Evolutionary conservation across 1,284 basidiomycete genomes (phyloP), one percentile per base, ranked within the genome.

Genomic region (Pascua sp.): DNA sequence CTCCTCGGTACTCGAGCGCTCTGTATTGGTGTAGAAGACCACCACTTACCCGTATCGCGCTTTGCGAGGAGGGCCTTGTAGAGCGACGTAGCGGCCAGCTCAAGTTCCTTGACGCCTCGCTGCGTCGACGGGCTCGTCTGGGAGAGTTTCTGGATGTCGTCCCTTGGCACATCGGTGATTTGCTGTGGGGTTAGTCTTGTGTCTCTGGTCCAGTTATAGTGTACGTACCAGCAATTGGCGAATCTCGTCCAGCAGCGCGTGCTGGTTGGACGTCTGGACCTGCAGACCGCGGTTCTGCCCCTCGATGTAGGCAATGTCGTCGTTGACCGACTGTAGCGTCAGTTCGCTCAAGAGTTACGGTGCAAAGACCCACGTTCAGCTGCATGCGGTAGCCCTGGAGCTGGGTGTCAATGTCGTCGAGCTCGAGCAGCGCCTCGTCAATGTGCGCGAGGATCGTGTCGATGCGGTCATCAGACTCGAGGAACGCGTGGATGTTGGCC

Each of bases 401-500:
- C 56, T 89, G 82, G 53, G 85, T 83, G 62, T 91, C 90, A 82
- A 96, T 90, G 60, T 83, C 85, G 68, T 95, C 91, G 36, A 97
- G 81, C 70, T 96, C 90, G 15, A 81, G 76, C 43, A 96, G 78
- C 2, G 92, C 90, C 49, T 91, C 88, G 59, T 96, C 93, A 67
- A 97, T 85, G 71, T 86, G 89, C 63, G 89, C 87, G 66, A 97
- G 78, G 9, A 98, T 93, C n/a, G 88, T 80, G 43, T 82, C 83
- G 51, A 98, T 86, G 18, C 95, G 85, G 56, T 85, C 83, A 71
- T 95, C 95, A 8, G 89, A 89, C 77, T 98, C 95, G 51, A 98
- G 83, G 79, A 98, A 96, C 0, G 94, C 96, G 75, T 98, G 90
- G 32, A 98, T 91, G 71, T 96, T 97, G 10, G 95, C 95, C 90